Conservation (phyloP, 2,329 filamentous ascomycete genomes). For the Apiospora hydei region DNA sequence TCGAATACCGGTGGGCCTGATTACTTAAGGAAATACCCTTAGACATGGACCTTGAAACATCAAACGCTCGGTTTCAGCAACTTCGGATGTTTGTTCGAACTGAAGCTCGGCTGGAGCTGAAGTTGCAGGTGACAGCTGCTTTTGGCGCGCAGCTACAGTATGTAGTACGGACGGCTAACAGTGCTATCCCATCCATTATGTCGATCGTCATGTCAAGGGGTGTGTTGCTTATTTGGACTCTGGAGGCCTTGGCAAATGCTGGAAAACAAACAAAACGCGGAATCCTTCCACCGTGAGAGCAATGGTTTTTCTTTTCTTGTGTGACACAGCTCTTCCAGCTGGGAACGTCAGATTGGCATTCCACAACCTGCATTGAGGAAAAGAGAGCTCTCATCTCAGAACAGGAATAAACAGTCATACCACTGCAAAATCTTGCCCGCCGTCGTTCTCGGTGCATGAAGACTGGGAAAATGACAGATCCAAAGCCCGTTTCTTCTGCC, state of each 20-base stretch:
- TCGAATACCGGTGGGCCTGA: not conserved
- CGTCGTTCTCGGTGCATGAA: not conserved
- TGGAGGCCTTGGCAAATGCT: not conserved
- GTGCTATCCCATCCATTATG: constrained; percentile 14
- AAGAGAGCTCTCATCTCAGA: not conserved
- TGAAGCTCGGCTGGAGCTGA: not conserved
- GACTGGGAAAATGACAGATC: not conserved
- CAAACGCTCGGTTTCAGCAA: not conserved
- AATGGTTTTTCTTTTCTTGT: not conserved
- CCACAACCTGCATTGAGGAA: not conserved
- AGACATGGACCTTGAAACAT: not conserved
- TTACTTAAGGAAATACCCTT: no score
- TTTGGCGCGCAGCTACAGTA: constrained; percentile 1
- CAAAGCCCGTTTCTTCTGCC: not conserved
- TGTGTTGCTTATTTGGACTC: constrained; percentile 6
- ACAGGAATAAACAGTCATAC: not conserved
- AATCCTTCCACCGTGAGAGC: not conserved
- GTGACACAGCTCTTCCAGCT: not conserved
- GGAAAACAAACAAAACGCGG: not conserved
- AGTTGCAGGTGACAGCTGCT: not conserved
- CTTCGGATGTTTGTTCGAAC: not conserved
- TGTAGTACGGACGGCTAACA: not conserved
- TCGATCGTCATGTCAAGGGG: constrained; percentile 14
- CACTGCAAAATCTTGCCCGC: not conserved
- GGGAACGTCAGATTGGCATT: not conserved